phyloP scores from a whole-genome alignment of 2,329 filamentous ascomycete genomes.

The Ascochyta fabae region DNA sequence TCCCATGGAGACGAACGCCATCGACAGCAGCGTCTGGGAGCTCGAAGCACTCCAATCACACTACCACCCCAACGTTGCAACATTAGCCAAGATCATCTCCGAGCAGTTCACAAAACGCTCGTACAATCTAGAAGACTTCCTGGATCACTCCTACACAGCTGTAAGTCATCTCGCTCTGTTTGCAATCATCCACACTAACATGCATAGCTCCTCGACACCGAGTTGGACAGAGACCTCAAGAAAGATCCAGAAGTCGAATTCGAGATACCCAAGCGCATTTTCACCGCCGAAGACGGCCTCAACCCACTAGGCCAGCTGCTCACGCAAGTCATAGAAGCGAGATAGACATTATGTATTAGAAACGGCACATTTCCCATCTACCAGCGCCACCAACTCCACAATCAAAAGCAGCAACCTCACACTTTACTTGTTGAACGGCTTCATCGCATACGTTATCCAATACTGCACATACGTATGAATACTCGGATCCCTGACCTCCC shows the following conservation, averaged over 20 bases:
- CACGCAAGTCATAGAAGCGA: constrained; percentile 37
- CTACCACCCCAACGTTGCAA: constrained; percentile 96
- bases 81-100: constrained; percentile 88
- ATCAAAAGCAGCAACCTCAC: neutral
- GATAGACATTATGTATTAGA: constrained; percentile 19
- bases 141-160: constrained; percentile 89
- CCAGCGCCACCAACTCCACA: constrained; percentile 1
- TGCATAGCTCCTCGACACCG: constrained; percentile 76
- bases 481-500: constrained; percentile 28
- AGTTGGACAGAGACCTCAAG: constrained; percentile 82
- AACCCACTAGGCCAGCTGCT: constrained; percentile 42
- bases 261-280: constrained; percentile 88
- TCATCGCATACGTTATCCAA: constrained; percentile 28
- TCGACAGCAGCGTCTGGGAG: constrained; percentile 96
- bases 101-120: constrained; percentile 97
- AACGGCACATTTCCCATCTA: neutral
- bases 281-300: constrained; percentile 55
- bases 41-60: constrained; percentile 88
- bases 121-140: constrained; percentile 95
- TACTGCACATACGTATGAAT: constrained; percentile 34
- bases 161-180: constrained; percentile 57
- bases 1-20: constrained; percentile 82
- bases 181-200: neutral
- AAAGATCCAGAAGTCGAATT: constrained; percentile 90
- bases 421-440: neutral